phyloP scores from a whole-genome alignment of 2,329 filamentous ascomycete species.

The Penicillium sumatraense region DNA sequence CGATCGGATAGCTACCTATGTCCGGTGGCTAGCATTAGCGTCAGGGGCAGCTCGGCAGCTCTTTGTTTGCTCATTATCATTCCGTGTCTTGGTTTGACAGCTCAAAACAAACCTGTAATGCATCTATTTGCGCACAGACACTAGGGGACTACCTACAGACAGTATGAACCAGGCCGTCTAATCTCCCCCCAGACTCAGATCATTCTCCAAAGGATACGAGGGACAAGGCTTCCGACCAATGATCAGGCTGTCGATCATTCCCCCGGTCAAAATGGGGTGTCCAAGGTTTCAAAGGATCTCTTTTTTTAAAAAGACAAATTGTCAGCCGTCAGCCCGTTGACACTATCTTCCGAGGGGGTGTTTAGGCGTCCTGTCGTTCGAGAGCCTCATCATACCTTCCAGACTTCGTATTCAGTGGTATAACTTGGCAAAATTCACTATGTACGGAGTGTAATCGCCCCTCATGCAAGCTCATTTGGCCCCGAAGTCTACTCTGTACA shows the following conservation, averaged over 20 bases:
- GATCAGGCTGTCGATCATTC: neutral
- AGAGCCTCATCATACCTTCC: neutral
- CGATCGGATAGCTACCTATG: neutral
- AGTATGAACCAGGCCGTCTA: slow-evolving; percentile 4
- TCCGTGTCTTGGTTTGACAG: neutral
- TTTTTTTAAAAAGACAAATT: too few relatives aligned
- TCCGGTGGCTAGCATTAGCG: neutral
- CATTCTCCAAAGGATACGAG: slow-evolving; percentile 1
- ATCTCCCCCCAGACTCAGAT: slow-evolving; percentile 3
- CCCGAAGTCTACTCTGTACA: neutral
- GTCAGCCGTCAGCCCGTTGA: neutral
- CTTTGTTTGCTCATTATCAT: neutral
- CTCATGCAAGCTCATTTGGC: neutral
- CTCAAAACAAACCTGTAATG: too few relatives aligned
- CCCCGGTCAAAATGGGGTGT: too few relatives aligned
- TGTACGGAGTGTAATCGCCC: too few relatives aligned
- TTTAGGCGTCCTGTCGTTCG: neutral
- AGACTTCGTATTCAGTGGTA: neutral
- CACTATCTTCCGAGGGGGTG: too few relatives aligned
- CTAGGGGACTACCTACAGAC: too few relatives aligned
- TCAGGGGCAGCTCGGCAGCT: slow-evolving; percentile 1
- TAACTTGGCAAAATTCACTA: too few relatives aligned
- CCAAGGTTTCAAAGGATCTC: too few relatives aligned
- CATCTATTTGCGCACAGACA: slow-evolving; percentile 7
- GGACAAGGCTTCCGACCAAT: neutral